Conservation (phyloP, 441 rosid species). For the Populus hybrid region DNA sequence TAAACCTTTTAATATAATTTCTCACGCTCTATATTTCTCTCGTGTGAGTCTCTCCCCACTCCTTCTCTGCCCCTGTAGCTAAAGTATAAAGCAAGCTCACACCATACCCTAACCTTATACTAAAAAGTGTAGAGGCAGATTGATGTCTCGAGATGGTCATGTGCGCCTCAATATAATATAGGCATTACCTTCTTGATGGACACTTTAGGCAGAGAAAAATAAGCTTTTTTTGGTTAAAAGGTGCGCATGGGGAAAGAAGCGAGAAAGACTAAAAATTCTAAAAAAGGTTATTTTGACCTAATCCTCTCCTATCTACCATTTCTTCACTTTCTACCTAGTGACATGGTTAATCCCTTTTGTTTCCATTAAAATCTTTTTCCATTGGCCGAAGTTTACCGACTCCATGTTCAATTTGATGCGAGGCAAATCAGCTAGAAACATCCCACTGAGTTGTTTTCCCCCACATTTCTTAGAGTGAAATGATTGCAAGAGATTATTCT, state of each 20-base stretch:
- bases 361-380: not conserved
- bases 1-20: not conserved
- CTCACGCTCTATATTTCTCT: not conserved
- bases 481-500: slow-evolving; percentile 25
- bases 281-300: slow-evolving; percentile 30
- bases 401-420: not conserved
- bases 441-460: slow-evolving; percentile 2
- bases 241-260: slow-evolving; percentile 36
- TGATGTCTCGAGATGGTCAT: slow-evolving; percentile 15
- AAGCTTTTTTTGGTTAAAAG: slow-evolving; percentile 27
- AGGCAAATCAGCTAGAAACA: not conserved
- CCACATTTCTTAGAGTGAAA: slow-evolving; percentile 28
- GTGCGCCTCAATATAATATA: slow-evolving; percentile 26
- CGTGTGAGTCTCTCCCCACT: not conserved
- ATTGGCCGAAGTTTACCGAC: not conserved
- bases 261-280: slow-evolving; percentile 20
- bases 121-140: not conserved
- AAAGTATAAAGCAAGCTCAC: not conserved
- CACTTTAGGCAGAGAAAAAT: slow-evolving; percentile 5
- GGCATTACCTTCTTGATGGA: slow-evolving; percentile 8
- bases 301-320: slow-evolving; percentile 20
- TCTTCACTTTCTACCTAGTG: slow-evolving; percentile 20
- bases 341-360: not conserved
- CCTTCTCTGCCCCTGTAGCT: not conserved
- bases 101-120: not conserved